Evolutionary conservation across 169 alveolate genomes (phyloP), one percentile per base, ranked within the genome.

Genomic region (Babesia sp.): DNA sequence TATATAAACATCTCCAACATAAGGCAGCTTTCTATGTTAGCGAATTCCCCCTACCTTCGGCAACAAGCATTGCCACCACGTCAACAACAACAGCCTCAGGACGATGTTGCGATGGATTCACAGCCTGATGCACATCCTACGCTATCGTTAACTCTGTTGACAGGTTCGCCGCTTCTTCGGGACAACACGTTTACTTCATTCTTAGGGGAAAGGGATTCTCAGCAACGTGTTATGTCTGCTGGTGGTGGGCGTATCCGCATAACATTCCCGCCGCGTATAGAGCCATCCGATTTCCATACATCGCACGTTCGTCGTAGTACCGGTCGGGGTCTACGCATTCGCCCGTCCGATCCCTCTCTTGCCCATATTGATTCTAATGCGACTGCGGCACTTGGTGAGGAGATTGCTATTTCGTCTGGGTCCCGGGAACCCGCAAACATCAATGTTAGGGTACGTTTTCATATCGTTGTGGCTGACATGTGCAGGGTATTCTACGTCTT

Each of bases 401-500:
- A 64, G 14, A 28, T 28, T 11, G 69, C 34, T 20, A 29, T n/a
- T 2, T 14, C n/a, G 36, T 18, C 50, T 8, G 51, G 37, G 4
- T 14, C 31, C 2, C 33, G 64, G n/a, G 74, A 64, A 11, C 31
- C 61, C 16, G 36, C 74, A 39, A 64, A 64, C 51, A 46, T 64
- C 28, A 64, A 64, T n/a, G 74, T 78, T 36, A 55, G 86, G 82
- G 86, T 78, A 46, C n/a, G 84, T 64, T 6, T 9, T 0, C 1
- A 5, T n/a, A 9, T 31, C 39, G 11, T 7, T 22, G 2, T 7
- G 11, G n/a, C 45, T 36, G 22, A 26, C n/a, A 34, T 29, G 2
- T n/a, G 55, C 59, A 71, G 88, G 78, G 71, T 1, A 71, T 80
- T 18, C 29, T 80, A 60, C 66, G 83, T 37, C 57, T 80, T 77